phyloP scores from a whole-genome alignment of 345 rosid species.

The Salix caprea region DNA sequence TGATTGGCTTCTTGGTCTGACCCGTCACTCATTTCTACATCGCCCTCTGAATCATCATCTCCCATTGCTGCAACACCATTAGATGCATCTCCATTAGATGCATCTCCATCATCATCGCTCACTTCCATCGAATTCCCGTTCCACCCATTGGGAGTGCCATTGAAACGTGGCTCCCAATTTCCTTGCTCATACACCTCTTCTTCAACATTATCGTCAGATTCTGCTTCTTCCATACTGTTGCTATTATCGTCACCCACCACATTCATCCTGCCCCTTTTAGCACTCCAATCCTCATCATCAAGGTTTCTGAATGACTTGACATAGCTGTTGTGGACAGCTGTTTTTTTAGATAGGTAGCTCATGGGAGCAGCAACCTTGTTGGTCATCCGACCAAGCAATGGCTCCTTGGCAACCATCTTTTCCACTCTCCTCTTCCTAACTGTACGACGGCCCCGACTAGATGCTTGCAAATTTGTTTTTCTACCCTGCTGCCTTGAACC shows the following conservation, averaged over 20 bases:
- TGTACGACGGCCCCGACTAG: conserved; percentile 77
- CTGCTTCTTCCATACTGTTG: conserved; percentile 55
- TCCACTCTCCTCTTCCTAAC: conserved; percentile 76
- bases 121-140: conserved; percentile 40
- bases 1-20: conserved; percentile 38
- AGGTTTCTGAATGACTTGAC: conserved; percentile 15
- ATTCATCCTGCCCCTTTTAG: conserved; percentile 31
- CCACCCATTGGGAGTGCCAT: conserved; percentile 43
- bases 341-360: neutral
- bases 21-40: conserved; percentile 44
- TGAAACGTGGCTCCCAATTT: conserved; percentile 52
- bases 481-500: conserved; percentile 42
- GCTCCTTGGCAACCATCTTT: conserved; percentile 31
- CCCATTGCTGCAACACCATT: conserved; percentile 29
- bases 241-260: conserved; percentile 53
- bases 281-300: conserved; percentile 42
- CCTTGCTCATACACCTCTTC: conserved; percentile 44
- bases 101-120: conserved; percentile 61
- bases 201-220: conserved; percentile 60
- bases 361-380: conserved; percentile 20
- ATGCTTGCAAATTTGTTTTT: conserved; percentile 38
- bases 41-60: conserved; percentile 37
- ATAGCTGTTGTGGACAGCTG: neutral
- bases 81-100: conserved; percentile 38
- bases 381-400: conserved; percentile 16